Base-by-base conservation (phyloP, 257 asterid genomes). In the Ligustrum vulgare region DNA sequence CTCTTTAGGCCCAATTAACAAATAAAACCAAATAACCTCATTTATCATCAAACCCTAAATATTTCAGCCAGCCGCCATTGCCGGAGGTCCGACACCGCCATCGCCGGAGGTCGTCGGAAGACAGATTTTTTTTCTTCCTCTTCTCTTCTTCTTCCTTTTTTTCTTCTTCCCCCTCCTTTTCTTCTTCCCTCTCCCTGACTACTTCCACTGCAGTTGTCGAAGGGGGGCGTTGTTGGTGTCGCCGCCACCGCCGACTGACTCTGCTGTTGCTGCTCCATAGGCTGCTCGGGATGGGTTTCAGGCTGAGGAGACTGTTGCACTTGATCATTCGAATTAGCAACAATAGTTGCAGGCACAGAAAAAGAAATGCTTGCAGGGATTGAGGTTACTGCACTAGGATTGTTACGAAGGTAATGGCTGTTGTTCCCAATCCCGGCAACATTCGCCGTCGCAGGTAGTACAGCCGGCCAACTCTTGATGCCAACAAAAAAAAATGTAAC, bases 131-230 rank as follows among this genome's bases (percentile, higher is more conserved):
- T n/a, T n/a, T n/a, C n/a, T n/a, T n/a, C n/a, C n/a, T n/a, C n/a
- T n/a, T n/a, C n/a, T n/a, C n/a, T n/a, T n/a, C n/a, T n/a, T n/a
- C n/a, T n/a, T n/a, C n/a, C n/a, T n/a, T n/a, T n/a, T n/a, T n/a
- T n/a, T n/a, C n/a, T n/a, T n/a, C n/a, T n/a, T n/a, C n/a, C n/a
- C n/a, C n/a, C n/a, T n/a, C n/a, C n/a, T n/a, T 72, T 71, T 89
- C 98, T 34, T 88, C 86, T 43, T 89, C 89, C 71, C 83, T 84
- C 56, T 83, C 86, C 65, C 83, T 41, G 3, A 78, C 77, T 1
- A 76, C 58, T 35, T 76, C 85, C n/a, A 72, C 11, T 0, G 84
- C 51, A 11, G 73, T 33, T 13, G 79, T 35, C 28, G 84, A 12
- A 16, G 90, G 78, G n/a, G 1, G 88, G 22, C 9, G 80, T 3